Conservation (phyloP, 768 basidiomycete genomes). For the Boletus coccyginus region DNA sequence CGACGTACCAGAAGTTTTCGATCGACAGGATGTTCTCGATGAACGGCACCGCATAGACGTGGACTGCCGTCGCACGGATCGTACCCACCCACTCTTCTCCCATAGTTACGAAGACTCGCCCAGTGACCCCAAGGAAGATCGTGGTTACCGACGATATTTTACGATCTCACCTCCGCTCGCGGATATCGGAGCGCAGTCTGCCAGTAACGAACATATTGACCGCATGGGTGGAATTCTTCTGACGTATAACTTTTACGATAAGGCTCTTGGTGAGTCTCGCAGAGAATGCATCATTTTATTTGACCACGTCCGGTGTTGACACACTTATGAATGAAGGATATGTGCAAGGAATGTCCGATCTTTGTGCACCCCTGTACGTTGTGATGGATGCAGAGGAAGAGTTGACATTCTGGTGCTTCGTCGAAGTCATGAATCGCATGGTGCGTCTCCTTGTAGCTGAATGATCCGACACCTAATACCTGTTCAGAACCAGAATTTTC, state of each 20-base stretch:
- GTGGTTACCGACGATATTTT: constrained; percentile 49
- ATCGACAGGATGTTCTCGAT: constrained; percentile 77
- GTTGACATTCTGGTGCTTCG: constrained; percentile 95
- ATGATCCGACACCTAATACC: constrained; percentile 3
- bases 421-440: constrained; percentile 93
- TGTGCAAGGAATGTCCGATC: constrained; percentile 98
- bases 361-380: constrained; percentile 91
- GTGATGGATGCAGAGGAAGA: constrained; percentile 88
- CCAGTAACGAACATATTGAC: constrained; percentile 89
- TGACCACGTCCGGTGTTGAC: constrained; percentile 12
- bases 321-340: constrained; percentile 56
- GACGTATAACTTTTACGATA: constrained; percentile 90
- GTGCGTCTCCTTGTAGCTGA: constrained; percentile 41
- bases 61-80: constrained; percentile 94
- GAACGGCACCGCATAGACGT: constrained; percentile 95
- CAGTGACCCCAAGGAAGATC: constrained; percentile 53
- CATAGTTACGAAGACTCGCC: constrained; percentile 36
- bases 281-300: background rate
- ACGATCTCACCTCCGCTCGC: constrained; percentile 71
- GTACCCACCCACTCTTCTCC: constrained; percentile 88
- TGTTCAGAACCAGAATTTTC: constrained; percentile 86
- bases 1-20: constrained; percentile 77
- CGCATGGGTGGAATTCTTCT: constrained; percentile 82
- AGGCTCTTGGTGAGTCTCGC: constrained; percentile 66
- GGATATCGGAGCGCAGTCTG: constrained; percentile 84